Conservation (phyloP, 1,284 basidiomycete species). For the Earliella scabrosa region DNA sequence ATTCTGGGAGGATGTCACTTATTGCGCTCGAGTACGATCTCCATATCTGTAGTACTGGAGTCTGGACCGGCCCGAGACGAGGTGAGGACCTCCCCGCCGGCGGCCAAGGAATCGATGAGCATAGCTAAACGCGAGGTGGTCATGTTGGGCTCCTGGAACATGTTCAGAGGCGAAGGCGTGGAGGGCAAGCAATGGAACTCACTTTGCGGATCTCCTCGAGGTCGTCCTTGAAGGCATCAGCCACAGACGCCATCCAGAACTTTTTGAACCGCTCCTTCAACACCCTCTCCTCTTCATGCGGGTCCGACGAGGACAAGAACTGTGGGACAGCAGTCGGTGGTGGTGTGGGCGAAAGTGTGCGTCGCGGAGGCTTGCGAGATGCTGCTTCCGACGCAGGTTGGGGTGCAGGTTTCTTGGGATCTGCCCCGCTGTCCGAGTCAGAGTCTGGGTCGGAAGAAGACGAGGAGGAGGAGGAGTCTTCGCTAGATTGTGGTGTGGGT, state of each 20-base stretch:
- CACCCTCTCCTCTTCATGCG: constrained; percentile 46
- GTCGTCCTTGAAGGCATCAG: constrained; percentile 79
- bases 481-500: constrained; percentile 11
- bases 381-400: constrained; percentile 2
- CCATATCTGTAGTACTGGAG: constrained; percentile 52
- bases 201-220: constrained; percentile 80
- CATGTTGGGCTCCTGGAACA: constrained; percentile 68
- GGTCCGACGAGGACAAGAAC: constrained; percentile 45
- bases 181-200: constrained; percentile 11
- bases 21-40: constrained; percentile 44
- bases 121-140: constrained; percentile 65
- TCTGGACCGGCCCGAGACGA: constrained; percentile 38
- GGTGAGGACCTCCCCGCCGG: constrained; percentile 73
- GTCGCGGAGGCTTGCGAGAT: constrained; percentile 13
- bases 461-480: constrained; percentile 18
- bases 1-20: constrained; percentile 13
- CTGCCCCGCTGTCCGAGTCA: constrained; percentile 22
- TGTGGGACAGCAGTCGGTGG: constrained; percentile 52
- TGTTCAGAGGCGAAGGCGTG: background rate
- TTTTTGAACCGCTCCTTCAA: constrained; percentile 70
- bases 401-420: constrained; percentile 6
- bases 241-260: constrained; percentile 82
- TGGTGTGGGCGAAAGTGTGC: constrained; percentile 57
- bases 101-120: constrained; percentile 78
- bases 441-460: constrained; percentile 20